phyloP scores from a whole-genome alignment of 2,329 filamentous ascomycete genomes.

The Lachnellula hyalina region DNA sequence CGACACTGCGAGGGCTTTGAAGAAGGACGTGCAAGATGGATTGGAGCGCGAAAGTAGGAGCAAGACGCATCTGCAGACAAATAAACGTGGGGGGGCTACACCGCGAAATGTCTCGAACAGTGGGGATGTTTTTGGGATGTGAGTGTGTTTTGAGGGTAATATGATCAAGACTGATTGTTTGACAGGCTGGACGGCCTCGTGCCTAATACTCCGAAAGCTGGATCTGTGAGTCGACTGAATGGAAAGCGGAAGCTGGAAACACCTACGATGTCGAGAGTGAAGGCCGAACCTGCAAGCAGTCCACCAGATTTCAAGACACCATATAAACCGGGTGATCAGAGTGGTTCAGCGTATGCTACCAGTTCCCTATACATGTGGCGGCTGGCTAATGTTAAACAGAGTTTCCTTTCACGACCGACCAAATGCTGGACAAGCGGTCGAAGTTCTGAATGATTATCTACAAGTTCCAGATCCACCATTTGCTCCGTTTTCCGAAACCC shows the following conservation, averaged over 20 bases:
- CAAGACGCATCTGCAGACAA: slow-evolving; percentile 59
- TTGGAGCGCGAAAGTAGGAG: slow-evolving; percentile 71
- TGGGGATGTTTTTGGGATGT: slow-evolving; percentile 80
- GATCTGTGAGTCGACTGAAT: slow-evolving; percentile 20
- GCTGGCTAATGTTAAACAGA: slow-evolving; percentile 35
- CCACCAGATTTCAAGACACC: slow-evolving; percentile 42
- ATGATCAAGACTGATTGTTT: slow-evolving; percentile 19
- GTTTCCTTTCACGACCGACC: slow-evolving; percentile 68
- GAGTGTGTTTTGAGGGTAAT: slow-evolving; percentile 25
- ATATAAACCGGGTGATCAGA: slow-evolving; percentile 20
- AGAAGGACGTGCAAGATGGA: slow-evolving; percentile 78
- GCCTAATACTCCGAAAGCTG: slow-evolving; percentile 51
- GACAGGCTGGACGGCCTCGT: slow-evolving; percentile 61
- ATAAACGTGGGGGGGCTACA: slow-evolving; percentile 57
- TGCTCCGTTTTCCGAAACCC: slow-evolving; percentile 66
- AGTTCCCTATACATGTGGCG: not conserved
- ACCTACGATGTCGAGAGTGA: slow-evolving; percentile 43
- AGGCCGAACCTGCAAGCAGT: slow-evolving; percentile 40
- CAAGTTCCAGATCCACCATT: slow-evolving; percentile 61
- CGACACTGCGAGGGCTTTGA: slow-evolving; percentile 69
- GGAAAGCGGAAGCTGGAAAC: slow-evolving; percentile 38
- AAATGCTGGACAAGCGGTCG: slow-evolving; percentile 76
- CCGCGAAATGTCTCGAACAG: slow-evolving; percentile 51
- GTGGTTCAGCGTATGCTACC: slow-evolving; percentile 20
- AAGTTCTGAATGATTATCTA: slow-evolving; percentile 77